Conservation (phyloP, 129 eudicot species). For the Calendula officinalis region DNA sequence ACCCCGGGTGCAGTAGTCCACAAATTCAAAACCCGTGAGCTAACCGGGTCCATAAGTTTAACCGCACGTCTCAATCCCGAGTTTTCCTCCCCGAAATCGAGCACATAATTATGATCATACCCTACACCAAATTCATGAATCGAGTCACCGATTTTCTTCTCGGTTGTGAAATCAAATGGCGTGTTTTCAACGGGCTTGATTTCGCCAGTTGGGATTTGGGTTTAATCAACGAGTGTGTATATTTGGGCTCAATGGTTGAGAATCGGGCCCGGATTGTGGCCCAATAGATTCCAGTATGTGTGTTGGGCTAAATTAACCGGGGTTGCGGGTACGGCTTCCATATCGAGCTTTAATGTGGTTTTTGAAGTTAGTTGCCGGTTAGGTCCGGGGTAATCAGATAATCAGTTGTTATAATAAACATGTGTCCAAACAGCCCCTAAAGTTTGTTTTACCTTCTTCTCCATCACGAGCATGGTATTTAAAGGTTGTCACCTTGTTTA, state of each 20-base stretch:
- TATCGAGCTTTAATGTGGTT: conserved; percentile 71
- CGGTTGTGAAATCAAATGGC: conserved; percentile 75
- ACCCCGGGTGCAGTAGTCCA: conserved; percentile 95
- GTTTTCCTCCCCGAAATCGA: conserved; percentile 78
- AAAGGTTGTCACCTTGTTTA: conserved; percentile 69
- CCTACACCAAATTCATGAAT: conserved; percentile 81
- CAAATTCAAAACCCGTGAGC: conserved; percentile 71
- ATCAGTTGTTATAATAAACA: background rate
- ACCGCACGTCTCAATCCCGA: conserved; percentile 72
- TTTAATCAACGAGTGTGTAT: conserved; percentile 72
- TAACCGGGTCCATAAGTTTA: conserved; percentile 58
- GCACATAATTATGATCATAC: conserved; percentile 86
- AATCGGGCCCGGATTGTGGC: conserved; percentile 65
- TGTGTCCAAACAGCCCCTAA: no score
- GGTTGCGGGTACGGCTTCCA: conserved; percentile 85
- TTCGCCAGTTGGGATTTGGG: conserved; percentile 78
- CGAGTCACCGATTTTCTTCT: conserved; percentile 63
- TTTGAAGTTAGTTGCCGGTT: conserved; percentile 56
- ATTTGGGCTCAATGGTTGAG: conserved; percentile 79
- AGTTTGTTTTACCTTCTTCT: conserved; percentile 64
- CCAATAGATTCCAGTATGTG: conserved; percentile 86
- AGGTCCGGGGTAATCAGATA: conserved; percentile 54
- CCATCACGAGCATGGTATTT: conserved; percentile 71
- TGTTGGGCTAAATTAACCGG: conserved; percentile 83
- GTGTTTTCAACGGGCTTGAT: conserved; percentile 68